A percentile compares a stretch with the other conserved stretches of the same genome.
Conservation (phyloP, 1,139 yeast species). For the Geotrichum reessii region DNA sequence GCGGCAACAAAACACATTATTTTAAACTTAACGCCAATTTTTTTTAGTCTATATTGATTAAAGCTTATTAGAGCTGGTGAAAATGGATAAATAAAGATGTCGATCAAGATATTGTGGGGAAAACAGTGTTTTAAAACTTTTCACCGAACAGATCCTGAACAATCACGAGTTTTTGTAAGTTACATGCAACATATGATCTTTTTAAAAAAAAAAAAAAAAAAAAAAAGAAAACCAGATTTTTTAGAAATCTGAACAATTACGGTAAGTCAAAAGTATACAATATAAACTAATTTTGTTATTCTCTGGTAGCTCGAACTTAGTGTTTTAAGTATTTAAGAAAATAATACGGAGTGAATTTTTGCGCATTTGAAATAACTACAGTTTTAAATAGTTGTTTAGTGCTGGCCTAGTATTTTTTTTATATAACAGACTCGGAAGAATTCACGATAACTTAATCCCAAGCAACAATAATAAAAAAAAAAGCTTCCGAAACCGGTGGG, state of each 20-base stretch:
- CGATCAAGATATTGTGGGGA: neutral
- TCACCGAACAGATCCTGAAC: neutral
- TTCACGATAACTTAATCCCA: neutral
- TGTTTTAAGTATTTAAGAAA: neutral
- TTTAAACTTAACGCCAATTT: neutral
- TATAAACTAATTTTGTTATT: neutral
- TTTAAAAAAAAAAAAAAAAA: neutral
- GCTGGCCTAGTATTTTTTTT: neutral
- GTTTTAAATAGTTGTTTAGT: no score
- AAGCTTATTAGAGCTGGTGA: neutral
- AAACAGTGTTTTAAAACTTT: neutral
- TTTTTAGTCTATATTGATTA: neutral
- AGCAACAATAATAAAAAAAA: neutral
- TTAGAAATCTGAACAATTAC: neutral
- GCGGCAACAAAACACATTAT: neutral
- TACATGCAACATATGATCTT: neutral
- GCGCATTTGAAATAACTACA: neutral
- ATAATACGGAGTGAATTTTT: neutral
- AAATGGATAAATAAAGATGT: neutral
- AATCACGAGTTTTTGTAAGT: neutral
- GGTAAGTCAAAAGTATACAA: neutral
- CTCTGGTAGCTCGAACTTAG: neutral
- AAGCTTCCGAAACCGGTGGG: neutral
- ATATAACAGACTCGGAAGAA: neutral
- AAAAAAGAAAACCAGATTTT: neutral